Percentiles rank a stretch among this genome's conserved stretches.
phyloP scores from a whole-genome alignment of 2,329 filamentous ascomycete genomes.

The Botrytis medusae region DNA sequence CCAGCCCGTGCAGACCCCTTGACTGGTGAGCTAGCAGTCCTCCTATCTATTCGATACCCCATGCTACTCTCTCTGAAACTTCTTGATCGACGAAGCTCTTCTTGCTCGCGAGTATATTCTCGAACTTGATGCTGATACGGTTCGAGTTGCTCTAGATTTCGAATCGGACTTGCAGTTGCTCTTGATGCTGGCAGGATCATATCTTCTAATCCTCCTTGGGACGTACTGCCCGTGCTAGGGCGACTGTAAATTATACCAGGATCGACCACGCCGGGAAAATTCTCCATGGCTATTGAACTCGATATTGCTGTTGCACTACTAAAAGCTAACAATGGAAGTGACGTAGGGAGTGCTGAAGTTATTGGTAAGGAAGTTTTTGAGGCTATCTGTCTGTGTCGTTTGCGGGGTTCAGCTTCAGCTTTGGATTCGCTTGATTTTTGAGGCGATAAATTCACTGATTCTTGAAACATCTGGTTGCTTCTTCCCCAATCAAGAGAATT shows the following conservation, averaged over 20 bases:
- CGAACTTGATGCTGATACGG: slow-evolving; percentile 40
- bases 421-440: slow-evolving; percentile 25
- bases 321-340: slow-evolving; percentile 45
- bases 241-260: slow-evolving; percentile 59
- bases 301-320: slow-evolving; percentile 45
- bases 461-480: slow-evolving; percentile 56
- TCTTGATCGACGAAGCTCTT: slow-evolving; percentile 36
- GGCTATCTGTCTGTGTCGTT: slow-evolving; percentile 50
- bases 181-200: slow-evolving; percentile 33
- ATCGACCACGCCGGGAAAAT: slow-evolving; percentile 53
- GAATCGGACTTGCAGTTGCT: slow-evolving; percentile 34
- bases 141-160: slow-evolving; percentile 29
- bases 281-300: slow-evolving; percentile 52
- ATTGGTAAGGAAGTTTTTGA: slow-evolving; percentile 40
- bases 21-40: slow-evolving; percentile 37
- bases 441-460: slow-evolving; percentile 38
- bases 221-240: slow-evolving; percentile 28
- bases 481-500: slow-evolving; percentile 59
- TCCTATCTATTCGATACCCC: slow-evolving; percentile 31
- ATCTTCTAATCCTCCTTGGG: slow-evolving; percentile 32
- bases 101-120: slow-evolving; percentile 37
- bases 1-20: slow-evolving; percentile 35
- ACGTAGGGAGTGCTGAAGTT: slow-evolving; percentile 42
- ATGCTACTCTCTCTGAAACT: slow-evolving; percentile 32
- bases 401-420: slow-evolving; percentile 33